These are phyloP conservation scores for Linnemannia elongata DNA, from an alignment of 192 early-diverging fungal genomes.

Conservation along the genomic window DNA sequence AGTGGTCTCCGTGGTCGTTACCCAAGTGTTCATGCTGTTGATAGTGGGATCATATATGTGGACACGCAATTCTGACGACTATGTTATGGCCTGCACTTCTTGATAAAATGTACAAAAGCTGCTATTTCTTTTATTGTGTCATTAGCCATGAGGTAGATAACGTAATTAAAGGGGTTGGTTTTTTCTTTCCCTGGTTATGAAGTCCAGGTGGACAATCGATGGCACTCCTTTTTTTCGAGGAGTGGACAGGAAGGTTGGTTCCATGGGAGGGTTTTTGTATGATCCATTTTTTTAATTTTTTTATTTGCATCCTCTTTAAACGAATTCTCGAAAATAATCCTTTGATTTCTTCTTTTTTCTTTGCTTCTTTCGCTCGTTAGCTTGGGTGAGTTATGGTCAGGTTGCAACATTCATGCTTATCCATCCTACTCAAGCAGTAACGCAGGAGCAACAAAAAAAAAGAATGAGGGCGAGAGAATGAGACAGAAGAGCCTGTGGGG, in stretches of 20 bases:
- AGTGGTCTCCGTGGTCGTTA: constrained; percentile 39
- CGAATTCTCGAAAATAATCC: no score
- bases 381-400: no score
- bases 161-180: neutral
- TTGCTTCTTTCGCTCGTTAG: no score
- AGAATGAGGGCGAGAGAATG: neutral
- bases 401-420: neutral
- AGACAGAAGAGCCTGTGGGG: neutral
- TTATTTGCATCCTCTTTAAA: no score
- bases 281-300: neutral
- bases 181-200: neutral
- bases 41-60: constrained; percentile 61
- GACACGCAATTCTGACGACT: constrained; percentile 26
- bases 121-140: neutral
- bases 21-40: constrained; percentile 56
- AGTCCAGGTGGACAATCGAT: neutral
- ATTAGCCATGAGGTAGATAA: neutral
- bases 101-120: neutral
- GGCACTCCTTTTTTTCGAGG: no score
- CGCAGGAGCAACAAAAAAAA: neutral
- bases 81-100: neutral
- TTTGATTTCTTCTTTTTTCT: neutral
- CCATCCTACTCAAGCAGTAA: neutral
- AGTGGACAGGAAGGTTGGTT: no score
- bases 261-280: no score